A percentile compares a stretch with the other conserved stretches of the same genome.
Conservation (phyloP, 2,329 filamentous ascomycete genomes). For the Epicoccum sorghinum region DNA sequence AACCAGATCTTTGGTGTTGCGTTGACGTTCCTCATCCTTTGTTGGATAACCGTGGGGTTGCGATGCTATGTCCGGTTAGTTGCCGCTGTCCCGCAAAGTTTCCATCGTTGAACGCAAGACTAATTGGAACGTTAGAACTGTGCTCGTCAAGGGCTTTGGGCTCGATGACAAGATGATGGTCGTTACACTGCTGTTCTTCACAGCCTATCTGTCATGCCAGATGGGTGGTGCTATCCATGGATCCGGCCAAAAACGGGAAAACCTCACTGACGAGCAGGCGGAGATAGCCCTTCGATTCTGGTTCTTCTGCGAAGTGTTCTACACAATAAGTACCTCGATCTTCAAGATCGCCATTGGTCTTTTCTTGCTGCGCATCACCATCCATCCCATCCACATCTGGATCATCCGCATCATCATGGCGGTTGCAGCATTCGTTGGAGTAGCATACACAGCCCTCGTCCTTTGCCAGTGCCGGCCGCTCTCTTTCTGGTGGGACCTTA, state of each 20-base stretch:
- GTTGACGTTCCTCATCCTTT: slow-evolving; percentile 45
- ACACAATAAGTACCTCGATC: slow-evolving; percentile 55
- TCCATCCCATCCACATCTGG: slow-evolving; percentile 50
- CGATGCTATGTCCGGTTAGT: slow-evolving; percentile 46
- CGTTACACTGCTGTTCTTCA: slow-evolving; percentile 46
- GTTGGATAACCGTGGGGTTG: slow-evolving; percentile 47
- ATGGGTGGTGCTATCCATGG: slow-evolving; percentile 48
- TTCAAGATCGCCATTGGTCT: slow-evolving; percentile 59
- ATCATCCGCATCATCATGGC: slow-evolving; percentile 56
- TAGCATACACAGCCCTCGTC: slow-evolving; percentile 57
- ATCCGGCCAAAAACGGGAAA: slow-evolving; percentile 41
- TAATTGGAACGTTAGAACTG: slow-evolving; percentile 18
- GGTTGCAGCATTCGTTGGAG: slow-evolving; percentile 52
- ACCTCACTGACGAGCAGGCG: slow-evolving; percentile 37
- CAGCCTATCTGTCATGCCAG: slow-evolving; percentile 36
- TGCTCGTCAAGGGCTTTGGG: slow-evolving; percentile 48
- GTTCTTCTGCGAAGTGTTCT: slow-evolving; percentile 62
- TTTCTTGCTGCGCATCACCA: slow-evolving; percentile 59
- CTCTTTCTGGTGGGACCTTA: slow-evolving; percentile 55
- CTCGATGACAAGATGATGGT: slow-evolving; percentile 51
- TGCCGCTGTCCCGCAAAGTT: slow-evolving; percentile 1
- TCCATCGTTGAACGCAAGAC: slow-evolving; percentile 9
- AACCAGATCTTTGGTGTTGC: slow-evolving; percentile 37
- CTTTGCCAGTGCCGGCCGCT: slow-evolving; percentile 60
- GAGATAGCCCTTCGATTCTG: slow-evolving; percentile 48